These are phyloP conservation scores for Fusarium brevicatenulatum DNA, from an alignment of 2,329 filamentous ascomycete species.

Conservation along the genomic window DNA sequence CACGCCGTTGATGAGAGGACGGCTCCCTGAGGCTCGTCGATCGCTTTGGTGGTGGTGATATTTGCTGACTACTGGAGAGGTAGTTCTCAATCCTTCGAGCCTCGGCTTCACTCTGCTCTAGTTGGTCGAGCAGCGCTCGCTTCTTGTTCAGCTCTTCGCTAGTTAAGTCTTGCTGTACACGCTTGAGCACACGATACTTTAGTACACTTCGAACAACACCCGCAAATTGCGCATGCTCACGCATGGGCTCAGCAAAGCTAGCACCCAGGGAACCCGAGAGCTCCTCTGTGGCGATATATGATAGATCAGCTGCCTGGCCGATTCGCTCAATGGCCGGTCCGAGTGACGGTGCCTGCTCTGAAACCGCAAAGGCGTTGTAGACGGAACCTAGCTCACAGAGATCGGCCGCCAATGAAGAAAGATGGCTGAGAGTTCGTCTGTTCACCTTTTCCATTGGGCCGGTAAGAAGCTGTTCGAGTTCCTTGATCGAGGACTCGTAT, in stretches of 20 bases:
- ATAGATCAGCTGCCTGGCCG: conserved; percentile 93
- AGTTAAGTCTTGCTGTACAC: conserved; percentile 97
- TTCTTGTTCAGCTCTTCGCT: conserved; percentile 93
- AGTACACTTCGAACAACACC: conserved; percentile 91
- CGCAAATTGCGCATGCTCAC: conserved; percentile 96
- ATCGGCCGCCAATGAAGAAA: conserved; percentile 85
- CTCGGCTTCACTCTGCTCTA: conserved; percentile 95
- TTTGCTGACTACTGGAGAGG: conserved; percentile 76
- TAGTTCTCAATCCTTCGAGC: conserved; percentile 95
- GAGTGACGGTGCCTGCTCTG: conserved; percentile 87
- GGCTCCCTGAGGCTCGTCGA: conserved; percentile 69
- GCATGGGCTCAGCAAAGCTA: conserved; percentile 96
- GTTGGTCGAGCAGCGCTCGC: conserved; percentile 78
- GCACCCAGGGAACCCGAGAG: conserved; percentile 88
- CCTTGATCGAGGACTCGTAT: conserved; percentile 91
- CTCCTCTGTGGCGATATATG: conserved; percentile 95
- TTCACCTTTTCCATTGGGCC: conserved; percentile 98
- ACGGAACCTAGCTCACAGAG: conserved; percentile 93
- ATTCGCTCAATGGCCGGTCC: conserved; percentile 93
- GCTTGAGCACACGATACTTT: conserved; percentile 89
- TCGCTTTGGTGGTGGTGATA: conserved; percentile 69
- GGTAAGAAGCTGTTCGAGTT: conserved; percentile 86
- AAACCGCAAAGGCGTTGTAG: conserved; percentile 96
- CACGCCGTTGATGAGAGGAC: conserved; percentile 60
- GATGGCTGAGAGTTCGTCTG: conserved; percentile 83